Percentiles rank a stretch among this genome's conserved stretches.
Evolutionary conservation across 2,329 filamentous ascomycete species (phyloP).

Genomic region (Cytospora mali): DNA sequence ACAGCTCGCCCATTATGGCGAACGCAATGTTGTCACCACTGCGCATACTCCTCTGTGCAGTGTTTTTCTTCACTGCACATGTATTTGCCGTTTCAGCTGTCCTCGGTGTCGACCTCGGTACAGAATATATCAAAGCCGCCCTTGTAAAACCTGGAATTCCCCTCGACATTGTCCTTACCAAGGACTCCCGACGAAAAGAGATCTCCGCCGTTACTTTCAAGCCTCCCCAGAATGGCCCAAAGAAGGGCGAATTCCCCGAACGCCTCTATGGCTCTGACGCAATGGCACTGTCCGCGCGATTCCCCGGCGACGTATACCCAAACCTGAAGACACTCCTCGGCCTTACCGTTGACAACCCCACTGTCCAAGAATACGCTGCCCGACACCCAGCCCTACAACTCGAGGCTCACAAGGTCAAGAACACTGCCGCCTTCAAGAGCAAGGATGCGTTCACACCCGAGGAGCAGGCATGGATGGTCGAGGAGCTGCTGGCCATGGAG

Average conservation of each 20-base stretch:
- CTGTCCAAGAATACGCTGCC: constrained; percentile 69
- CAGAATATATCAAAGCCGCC: constrained; percentile 94
- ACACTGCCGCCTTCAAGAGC: constrained; percentile 83
- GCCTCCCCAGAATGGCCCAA: constrained; percentile 67
- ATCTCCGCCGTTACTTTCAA: constrained; percentile 91
- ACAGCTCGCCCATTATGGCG: constrained; percentile 42
- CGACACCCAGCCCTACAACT: constrained; percentile 80
- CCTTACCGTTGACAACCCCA: constrained; percentile 61
- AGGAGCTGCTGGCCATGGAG: constrained; percentile 96
- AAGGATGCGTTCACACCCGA: constrained; percentile 60
- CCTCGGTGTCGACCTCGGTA: constrained; percentile 90
- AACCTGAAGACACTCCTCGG: constrained; percentile 94
- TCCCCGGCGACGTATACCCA: constrained; percentile 90
- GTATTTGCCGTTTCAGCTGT: constrained; percentile 69
- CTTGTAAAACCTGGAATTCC: constrained; percentile 96
- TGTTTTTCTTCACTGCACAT: constrained; percentile 50
- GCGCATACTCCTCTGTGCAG: constrained; percentile 41
- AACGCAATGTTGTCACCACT: constrained; percentile 39
- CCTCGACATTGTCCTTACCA: constrained; percentile 95
- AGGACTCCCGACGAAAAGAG: constrained; percentile 97
- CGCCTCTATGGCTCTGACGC: constrained; percentile 91
- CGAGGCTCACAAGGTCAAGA: constrained; percentile 59
- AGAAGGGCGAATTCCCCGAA: constrained; percentile 75
- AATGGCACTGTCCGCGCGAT: constrained; percentile 80
- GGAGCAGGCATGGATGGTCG: constrained; percentile 74